Conservation (phyloP, 2,329 filamentous ascomycete species). For the Arthrinium phaeospermum region DNA sequence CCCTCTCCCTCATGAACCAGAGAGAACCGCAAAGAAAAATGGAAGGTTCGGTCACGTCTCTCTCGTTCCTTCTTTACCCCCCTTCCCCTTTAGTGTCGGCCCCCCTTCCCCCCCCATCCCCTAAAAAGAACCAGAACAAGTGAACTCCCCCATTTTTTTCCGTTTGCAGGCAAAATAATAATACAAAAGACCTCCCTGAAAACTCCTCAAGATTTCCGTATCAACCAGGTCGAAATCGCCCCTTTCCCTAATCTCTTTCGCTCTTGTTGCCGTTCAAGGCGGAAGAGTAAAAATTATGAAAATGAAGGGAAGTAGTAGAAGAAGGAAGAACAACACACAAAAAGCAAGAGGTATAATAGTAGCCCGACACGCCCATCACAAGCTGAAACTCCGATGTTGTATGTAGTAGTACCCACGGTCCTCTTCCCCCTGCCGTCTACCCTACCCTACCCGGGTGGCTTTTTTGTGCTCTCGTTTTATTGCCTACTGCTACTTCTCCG, state of each 20-base stretch:
- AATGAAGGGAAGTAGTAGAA: neutral
- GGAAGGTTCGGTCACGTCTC: neutral
- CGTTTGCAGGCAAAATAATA: neutral
- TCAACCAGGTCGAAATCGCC: neutral
- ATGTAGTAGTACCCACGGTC: neutral
- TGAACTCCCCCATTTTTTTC: neutral
- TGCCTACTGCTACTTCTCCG: neutral
- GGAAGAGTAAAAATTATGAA: neutral
- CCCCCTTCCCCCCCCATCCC: neutral
- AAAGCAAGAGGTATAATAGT: neutral
- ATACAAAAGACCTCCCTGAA: neutral
- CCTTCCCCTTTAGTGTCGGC: neutral
- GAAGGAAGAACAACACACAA: neutral
- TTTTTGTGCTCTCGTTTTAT: neutral
- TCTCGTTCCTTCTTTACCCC: neutral
- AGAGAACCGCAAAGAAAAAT: neutral
- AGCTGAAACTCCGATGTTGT: slow-evolving; percentile 4
- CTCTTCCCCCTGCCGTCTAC: neutral
- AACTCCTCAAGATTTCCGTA: neutral
- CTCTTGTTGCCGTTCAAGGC: neutral
- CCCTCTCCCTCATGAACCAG: neutral
- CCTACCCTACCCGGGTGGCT: too few species aligned
- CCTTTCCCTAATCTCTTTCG: neutral
- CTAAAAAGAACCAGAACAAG: neutral
- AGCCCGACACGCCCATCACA: neutral